Conservation (phyloP, 2,329 filamentous ascomycete species). For the Fusarium algeriense region DNA sequence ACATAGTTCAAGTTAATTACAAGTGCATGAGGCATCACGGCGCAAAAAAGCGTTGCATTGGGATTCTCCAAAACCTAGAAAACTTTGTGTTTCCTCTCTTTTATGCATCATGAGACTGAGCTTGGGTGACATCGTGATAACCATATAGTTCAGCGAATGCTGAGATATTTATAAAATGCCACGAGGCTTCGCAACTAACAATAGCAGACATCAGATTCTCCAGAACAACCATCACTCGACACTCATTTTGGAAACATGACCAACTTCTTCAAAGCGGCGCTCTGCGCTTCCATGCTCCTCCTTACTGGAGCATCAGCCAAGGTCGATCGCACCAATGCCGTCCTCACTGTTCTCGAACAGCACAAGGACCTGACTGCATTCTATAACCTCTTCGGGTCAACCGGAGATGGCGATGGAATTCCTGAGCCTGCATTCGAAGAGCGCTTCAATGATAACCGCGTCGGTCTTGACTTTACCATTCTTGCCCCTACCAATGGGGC, state of each 20-base stretch:
- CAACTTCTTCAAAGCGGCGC: not conserved
- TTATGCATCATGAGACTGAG: not conserved
- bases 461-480: not conserved
- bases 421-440: slow-evolving; percentile 1
- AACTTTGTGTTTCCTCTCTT: not conserved
- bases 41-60: not conserved
- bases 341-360: slow-evolving; percentile 1
- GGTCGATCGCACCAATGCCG: not conserved
- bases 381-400: not conserved
- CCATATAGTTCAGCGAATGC: not conserved
- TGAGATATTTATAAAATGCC: not conserved
- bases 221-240: not conserved
- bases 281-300: not conserved
- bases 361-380: not conserved
- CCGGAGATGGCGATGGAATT: not conserved
- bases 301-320: not conserved
- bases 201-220: not conserved
- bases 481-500: slow-evolving; percentile 4
- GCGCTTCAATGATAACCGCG: slow-evolving; percentile 1
- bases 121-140: not conserved
- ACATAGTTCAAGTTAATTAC: not conserved
- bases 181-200: not conserved
- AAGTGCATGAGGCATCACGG: not conserved
- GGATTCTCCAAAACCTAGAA: not conserved
- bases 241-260: not conserved